A percentile compares a stretch with the other conserved stretches of the same genome.
Evolutionary conservation across 2,329 filamentous ascomycete species (phyloP).

Genomic region (Paecilomyces sp.): DNA sequence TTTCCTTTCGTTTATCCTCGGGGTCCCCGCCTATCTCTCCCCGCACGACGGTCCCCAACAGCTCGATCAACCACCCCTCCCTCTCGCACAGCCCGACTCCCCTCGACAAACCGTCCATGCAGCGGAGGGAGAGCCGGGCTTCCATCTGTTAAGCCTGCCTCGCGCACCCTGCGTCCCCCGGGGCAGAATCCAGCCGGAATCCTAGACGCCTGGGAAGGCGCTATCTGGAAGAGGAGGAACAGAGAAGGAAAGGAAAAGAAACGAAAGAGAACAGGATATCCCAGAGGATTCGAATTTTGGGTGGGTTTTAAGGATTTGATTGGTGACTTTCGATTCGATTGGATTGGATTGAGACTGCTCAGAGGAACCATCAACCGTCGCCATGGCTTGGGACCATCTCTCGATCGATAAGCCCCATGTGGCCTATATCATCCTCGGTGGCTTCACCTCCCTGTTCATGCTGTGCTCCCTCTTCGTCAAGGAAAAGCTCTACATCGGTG

Average conservation of each 20-base stretch:
- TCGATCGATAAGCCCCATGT: conserved; percentile 85
- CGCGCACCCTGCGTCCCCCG: neutral
- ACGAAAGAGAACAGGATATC: too few species aligned
- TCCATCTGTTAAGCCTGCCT: neutral
- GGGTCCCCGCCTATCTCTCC: neutral
- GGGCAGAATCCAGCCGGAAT: neutral
- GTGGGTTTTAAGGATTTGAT: too few species aligned
- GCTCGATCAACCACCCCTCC: neutral
- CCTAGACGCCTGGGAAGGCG: neutral
- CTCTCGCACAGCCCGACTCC: neutral
- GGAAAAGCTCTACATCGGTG: conserved; percentile 96
- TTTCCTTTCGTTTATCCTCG: neutral
- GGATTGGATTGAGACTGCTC: too few species aligned
- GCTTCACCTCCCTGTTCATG: conserved; percentile 98
- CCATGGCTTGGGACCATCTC: conserved; percentile 46
- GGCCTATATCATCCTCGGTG: conserved; percentile 97
- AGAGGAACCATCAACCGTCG: conserved; percentile 5
- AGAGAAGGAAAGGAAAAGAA: too few species aligned
- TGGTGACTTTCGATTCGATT: too few species aligned
- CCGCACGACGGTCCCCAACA: neutral
- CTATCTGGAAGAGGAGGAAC: neutral
- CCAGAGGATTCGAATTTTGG: too few species aligned
- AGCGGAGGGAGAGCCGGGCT: neutral
- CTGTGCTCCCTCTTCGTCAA: conserved; percentile 96
- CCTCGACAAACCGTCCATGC: neutral